A percentile compares a stretch with the other conserved stretches of the same genome.
Evolutionary conservation across 768 basidiomycete genomes (phyloP).

Genomic region (Lactarius sp.): DNA sequence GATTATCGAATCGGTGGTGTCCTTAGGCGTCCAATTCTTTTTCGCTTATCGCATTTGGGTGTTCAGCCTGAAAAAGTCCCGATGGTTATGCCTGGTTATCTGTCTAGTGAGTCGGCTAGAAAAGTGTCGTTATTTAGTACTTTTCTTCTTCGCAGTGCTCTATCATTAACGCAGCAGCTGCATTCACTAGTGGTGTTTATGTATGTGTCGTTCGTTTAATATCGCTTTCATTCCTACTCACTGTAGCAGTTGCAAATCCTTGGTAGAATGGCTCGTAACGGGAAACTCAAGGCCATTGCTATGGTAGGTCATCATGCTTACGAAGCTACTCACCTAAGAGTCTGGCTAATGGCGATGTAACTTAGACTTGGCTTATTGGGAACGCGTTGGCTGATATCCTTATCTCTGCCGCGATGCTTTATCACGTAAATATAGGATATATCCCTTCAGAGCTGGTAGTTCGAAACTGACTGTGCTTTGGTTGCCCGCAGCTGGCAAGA

Average conservation of each 20-base stretch:
- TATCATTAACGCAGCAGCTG: not conserved
- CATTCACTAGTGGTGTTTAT: not conserved
- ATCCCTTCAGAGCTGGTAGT: not conserved
- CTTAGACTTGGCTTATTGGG: conserved; percentile 10
- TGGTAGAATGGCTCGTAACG: not conserved
- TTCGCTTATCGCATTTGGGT: conserved; percentile 9
- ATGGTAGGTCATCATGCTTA: not conserved
- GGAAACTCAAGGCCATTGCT: not conserved
- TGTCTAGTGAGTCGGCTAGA: not conserved
- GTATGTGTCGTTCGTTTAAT: not conserved
- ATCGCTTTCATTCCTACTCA: not conserved
- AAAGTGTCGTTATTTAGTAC: not conserved
- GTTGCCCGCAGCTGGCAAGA: not conserved
- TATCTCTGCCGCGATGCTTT: conserved; percentile 8
- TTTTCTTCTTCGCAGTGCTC: not conserved
- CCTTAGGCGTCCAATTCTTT: conserved; percentile 4
- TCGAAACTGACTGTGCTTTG: not conserved
- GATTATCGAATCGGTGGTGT: conserved; percentile 8
- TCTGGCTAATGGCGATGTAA: not conserved
- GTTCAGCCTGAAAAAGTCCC: not conserved
- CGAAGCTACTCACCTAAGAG: not conserved
- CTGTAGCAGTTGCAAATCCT: not conserved
- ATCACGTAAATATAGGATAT: not conserved
- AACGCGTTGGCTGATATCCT: conserved; percentile 1
- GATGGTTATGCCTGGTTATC: not conserved